A percentile compares a stretch with the other conserved stretches of the same genome.
Evolutionary conservation across 257 asterid genomes (phyloP).

Genomic region (Przewalskia tangutica): DNA sequence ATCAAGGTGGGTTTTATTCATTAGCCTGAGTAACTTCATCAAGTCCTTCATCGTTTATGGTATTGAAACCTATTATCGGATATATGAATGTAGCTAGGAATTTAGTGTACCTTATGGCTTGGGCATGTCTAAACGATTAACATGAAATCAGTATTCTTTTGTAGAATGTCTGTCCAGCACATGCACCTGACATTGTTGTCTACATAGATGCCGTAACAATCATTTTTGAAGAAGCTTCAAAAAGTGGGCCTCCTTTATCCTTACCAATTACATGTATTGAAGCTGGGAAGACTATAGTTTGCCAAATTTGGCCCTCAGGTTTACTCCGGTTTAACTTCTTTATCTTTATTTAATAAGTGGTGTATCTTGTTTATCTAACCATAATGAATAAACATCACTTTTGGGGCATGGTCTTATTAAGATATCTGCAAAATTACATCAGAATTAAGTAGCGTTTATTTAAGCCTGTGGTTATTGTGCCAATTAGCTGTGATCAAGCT

Average conservation of each 20-base stretch:
- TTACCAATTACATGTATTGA: constrained; percentile 84
- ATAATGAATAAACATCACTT: background rate
- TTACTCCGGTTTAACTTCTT: constrained; percentile 7
- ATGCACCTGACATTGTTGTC: constrained; percentile 65
- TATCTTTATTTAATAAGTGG: background rate
- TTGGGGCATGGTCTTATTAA: background rate
- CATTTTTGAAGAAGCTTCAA: constrained; percentile 84
- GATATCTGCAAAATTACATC: background rate
- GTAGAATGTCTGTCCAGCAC: constrained; percentile 87
- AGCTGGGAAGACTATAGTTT: constrained; percentile 70
- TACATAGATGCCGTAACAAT: constrained; percentile 79
- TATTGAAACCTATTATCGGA: background rate
- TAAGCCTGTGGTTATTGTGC: background rate
- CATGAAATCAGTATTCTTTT: constrained; percentile 15
- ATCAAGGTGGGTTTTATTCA: constrained; percentile 51
- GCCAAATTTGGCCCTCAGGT: constrained; percentile 95
- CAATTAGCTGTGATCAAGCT: background rate
- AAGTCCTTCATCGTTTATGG: background rate
- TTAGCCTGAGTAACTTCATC: background rate
- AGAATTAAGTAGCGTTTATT: background rate
- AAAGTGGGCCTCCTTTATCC: constrained; percentile 64
- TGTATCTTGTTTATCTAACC: background rate
- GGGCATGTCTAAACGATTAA: background rate
- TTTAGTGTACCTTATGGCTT: background rate
- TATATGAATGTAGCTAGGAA: background rate